Evolutionary conservation across 176 grass and related monocot genomes (phyloP).

Genomic region (Ensete glaucum): DNA sequence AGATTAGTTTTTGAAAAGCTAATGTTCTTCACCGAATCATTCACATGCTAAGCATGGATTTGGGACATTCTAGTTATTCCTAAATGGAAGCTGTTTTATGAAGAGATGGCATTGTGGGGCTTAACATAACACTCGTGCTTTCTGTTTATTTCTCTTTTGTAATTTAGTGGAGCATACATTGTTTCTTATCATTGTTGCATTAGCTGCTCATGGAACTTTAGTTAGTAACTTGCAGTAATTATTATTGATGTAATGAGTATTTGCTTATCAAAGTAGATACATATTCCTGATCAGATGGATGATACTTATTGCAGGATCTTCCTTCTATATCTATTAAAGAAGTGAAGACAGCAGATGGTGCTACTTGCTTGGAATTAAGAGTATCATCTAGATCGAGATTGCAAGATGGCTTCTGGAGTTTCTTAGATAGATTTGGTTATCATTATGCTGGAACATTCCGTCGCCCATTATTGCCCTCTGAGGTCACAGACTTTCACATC

Average conservation of each 20-base stretch:
- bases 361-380: slow-evolving; percentile 50
- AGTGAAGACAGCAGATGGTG: slow-evolving; percentile 53
- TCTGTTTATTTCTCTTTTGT: background rate
- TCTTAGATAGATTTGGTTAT: slow-evolving; percentile 57
- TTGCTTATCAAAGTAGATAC: background rate
- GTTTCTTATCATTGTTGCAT: too few species aligned
- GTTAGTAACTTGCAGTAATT: background rate
- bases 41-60: too few species aligned
- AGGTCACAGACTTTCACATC: slow-evolving; percentile 30
- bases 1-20: too few species aligned
- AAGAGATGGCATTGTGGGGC: too few species aligned
- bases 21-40: too few species aligned
- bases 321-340: slow-evolving; percentile 64
- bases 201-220: too few species aligned
- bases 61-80: too few species aligned
- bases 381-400: slow-evolving; percentile 42
- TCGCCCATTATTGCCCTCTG: slow-evolving; percentile 64
- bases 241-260: background rate
- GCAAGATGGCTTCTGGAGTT: slow-evolving; percentile 60
- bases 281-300: background rate
- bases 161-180: too few species aligned
- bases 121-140: too few species aligned
- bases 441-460: slow-evolving; percentile 34
- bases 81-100: too few species aligned
- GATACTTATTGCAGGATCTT: slow-evolving; percentile 50